Base-by-base conservation (phyloP, 768 basidiomycete genomes). In the Cystofilobasidium bisporidii region DNA sequence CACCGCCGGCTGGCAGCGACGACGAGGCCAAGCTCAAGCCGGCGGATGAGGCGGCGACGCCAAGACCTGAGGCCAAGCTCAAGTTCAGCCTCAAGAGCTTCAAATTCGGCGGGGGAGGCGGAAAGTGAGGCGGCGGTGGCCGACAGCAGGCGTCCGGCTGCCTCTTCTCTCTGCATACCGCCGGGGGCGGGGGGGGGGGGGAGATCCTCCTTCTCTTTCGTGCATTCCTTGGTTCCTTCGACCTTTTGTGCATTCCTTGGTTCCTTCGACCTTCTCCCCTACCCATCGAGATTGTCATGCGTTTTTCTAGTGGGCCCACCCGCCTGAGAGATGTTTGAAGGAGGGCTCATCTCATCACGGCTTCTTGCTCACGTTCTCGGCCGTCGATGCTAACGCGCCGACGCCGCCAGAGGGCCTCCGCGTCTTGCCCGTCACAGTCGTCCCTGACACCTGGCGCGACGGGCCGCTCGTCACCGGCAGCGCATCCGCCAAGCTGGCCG, bases 81-180 rank as follows among this genome's bases (percentile, higher is more conserved):
- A 61, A 57, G 67, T 68, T 68, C 53, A 41, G 38, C n/a, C 30
- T 68, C 24, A 62, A 62, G 53, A 58, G 43, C 36, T 60, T 66
- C 58, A 61, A 66, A 50, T 24, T 65, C 11, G 64, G 64, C 53
- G 12, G 36, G 6, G 36, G 36, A 5, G 62, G 61, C 10, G 45
- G 48, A 12, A 32, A 33, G 62, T 63, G 32, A 10, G 50, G 36
- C 32, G 32, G 40, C 20, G 56, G 12, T n/a, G 36, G 36, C 36
- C 12, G 36, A 12, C 36, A 12, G 36, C 36, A 5, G 36, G 50
- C 22, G 33, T n/a, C 33, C 28, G 26, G 24, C 3, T 53, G 55
- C n/a, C n/a, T n/a, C n/a, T n/a, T n/a, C n/a, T n/a, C n/a, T n/a
- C n/a, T n/a, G n/a, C n/a, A n/a, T n/a, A n/a, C n/a, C n/a, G n/a